phyloP scores from a whole-genome alignment of 768 basidiomycete species.

The Lactarius pseudohatsudake region DNA sequence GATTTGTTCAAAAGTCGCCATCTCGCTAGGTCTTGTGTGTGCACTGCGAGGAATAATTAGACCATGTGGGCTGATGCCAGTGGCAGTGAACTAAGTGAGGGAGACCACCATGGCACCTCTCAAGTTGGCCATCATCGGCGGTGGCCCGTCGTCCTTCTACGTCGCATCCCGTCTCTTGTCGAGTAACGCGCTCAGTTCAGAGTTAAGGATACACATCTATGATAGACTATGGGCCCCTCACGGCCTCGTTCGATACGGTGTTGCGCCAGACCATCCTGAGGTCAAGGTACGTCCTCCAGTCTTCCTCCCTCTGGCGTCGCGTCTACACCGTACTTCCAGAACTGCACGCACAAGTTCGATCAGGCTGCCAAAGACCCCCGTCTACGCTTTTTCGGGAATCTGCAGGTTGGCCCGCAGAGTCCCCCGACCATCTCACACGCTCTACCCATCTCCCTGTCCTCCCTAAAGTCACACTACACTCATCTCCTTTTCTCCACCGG shows the following conservation, averaged over 20 bases:
- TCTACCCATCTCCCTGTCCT: constrained; percentile 55
- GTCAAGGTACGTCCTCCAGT: constrained; percentile 67
- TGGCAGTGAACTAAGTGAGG: no score
- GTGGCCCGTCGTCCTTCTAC: constrained; percentile 96
- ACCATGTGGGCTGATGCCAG: background rate
- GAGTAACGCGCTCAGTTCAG: constrained; percentile 36
- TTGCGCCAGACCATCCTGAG: constrained; percentile 98
- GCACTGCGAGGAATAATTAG: background rate
- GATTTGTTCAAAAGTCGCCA: constrained; percentile 58
- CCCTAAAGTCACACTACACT: constrained; percentile 71
- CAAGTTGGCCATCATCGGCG: constrained; percentile 90
- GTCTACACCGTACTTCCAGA: constrained; percentile 47
- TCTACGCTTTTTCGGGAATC: no score
- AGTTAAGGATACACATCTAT: constrained; percentile 76
- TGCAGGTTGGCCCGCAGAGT: no score
- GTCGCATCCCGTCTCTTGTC: constrained; percentile 81
- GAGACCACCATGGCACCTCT: no score
- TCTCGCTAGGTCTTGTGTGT: constrained; percentile 9
- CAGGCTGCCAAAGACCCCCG: constrained; percentile 71
- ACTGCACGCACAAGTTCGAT: constrained; percentile 96
- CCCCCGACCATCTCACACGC: constrained; percentile 46
- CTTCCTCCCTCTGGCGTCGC: constrained; percentile 7
- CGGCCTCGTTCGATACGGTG: constrained; percentile 92
- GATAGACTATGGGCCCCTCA: constrained; percentile 94
- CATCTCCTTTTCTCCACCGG: constrained; percentile 88